Evolutionary conservation across 352 stramenopile genomes (phyloP).

Genomic region (Lagenidium sp.): DNA sequence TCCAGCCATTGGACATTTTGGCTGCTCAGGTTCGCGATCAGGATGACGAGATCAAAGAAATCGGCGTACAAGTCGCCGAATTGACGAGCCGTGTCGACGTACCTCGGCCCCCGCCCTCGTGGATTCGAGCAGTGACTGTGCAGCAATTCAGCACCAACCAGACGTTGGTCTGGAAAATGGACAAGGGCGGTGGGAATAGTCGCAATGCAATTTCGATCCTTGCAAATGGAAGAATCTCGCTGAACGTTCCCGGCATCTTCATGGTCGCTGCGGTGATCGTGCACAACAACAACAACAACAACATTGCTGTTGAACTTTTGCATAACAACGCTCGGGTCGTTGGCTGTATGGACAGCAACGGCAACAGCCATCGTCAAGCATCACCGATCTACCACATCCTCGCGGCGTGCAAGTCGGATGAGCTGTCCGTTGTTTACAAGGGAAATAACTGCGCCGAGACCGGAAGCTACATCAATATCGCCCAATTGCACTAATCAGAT

Average conservation of each 20-base stretch:
- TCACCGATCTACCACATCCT: conserved; percentile 5
- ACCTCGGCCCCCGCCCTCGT: no score
- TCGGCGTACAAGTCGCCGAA: neutral
- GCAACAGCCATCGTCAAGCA: neutral
- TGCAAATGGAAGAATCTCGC: neutral
- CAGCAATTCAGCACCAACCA: neutral
- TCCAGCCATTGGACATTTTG: conserved; percentile 2
- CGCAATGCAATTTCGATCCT: neutral
- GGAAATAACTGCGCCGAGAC: conserved; percentile 3
- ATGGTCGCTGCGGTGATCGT: conserved; percentile 1
- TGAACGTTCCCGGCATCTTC: conserved; percentile 1
- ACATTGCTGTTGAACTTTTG: neutral
- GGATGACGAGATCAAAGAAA: neutral
- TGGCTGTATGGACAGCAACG: conserved; percentile 2
- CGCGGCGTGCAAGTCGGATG: neutral
- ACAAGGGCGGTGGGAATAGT: neutral
- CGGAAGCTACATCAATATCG: conserved; percentile 3
- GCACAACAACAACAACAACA: conserved; percentile 5
- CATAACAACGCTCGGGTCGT: conserved; percentile 1
- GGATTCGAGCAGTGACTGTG: no score
- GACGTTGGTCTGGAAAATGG: conserved; percentile 2
- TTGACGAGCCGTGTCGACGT: neutral
- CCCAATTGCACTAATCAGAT: conserved; percentile 1
- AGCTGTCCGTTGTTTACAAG: conserved; percentile 2
- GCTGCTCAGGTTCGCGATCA: conserved; percentile 8